These are phyloP conservation scores for Globisporangium viniferum DNA, from an alignment of 352 stramenopile genomes.

Conservation along the genomic window DNA sequence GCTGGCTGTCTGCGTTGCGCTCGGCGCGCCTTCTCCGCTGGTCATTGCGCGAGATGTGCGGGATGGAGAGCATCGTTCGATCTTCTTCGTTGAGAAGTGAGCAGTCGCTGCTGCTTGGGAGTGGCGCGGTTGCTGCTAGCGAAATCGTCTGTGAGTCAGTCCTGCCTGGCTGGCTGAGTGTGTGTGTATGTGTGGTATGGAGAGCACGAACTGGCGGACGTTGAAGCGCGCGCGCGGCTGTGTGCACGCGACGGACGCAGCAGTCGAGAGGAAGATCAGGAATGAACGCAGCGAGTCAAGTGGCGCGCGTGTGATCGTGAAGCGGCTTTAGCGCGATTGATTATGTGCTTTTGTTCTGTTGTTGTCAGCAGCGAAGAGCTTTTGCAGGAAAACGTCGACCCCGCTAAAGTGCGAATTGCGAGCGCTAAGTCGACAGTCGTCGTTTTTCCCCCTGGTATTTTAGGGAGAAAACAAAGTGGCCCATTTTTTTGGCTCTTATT, in stretches of 20 bases:
- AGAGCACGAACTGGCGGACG: background rate
- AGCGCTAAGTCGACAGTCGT: background rate
- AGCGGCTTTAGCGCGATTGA: background rate
- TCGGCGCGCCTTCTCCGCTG: conserved; percentile 8
- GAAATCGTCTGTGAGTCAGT: background rate
- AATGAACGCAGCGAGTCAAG: background rate
- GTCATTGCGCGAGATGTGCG: conserved; percentile 21
- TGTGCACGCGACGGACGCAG: background rate
- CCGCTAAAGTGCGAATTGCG: too few species aligned
- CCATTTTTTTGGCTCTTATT: background rate
- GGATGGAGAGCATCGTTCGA: conserved; percentile 25
- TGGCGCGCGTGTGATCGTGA: background rate
- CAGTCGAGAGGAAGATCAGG: background rate
- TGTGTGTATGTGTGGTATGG: background rate
- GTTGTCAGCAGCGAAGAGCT: too few species aligned
- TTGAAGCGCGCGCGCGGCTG: background rate
- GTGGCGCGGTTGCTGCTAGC: background rate
- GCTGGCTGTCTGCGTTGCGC: background rate
- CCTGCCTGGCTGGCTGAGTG: background rate
- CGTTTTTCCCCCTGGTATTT: background rate
- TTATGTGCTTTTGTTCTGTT: background rate
- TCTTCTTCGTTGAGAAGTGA: background rate
- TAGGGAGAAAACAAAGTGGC: background rate
- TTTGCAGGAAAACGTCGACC: too few species aligned
- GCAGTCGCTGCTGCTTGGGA: background rate